Evolutionary conservation across 495 filamentous ascomycete genomes (phyloP).

Genomic region (Pseudotulostoma volvatum): DNA sequence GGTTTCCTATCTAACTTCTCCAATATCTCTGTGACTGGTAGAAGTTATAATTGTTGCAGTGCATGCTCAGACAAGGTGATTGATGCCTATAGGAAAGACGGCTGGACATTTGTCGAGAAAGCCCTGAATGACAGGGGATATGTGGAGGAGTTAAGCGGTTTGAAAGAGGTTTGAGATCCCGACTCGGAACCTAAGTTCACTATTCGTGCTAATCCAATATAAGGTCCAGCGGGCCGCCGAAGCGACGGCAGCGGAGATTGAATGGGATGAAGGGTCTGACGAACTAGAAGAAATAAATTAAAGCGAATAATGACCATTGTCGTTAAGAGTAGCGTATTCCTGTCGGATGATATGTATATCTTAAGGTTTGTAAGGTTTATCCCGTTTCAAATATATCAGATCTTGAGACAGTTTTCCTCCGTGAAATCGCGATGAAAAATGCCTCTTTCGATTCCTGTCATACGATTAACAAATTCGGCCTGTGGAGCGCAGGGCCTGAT

Average conservation of each 20-base stretch:
- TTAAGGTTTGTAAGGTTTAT: too few species aligned
- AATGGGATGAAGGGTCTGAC: conserved; percentile 42
- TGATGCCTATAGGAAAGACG: conserved; percentile 50
- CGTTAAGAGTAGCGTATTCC: too few species aligned
- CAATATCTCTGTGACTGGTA: conserved; percentile 65
- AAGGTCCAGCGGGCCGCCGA: conserved; percentile 64
- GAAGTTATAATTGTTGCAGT: conserved; percentile 78
- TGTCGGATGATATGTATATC: too few species aligned
- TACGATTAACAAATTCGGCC: too few species aligned
- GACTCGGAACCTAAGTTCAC: background rate
- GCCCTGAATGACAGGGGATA: conserved; percentile 74
- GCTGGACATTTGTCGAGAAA: conserved; percentile 78
- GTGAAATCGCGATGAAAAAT: conserved; percentile 64
- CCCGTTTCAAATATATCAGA: conserved; percentile 1
- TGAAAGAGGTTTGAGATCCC: conserved; percentile 77
- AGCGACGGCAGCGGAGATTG: conserved; percentile 40
- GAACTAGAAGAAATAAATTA: conserved; percentile 35
- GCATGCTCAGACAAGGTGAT: conserved; percentile 72
- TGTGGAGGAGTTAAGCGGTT: conserved; percentile 77
- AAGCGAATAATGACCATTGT: too few species aligned
- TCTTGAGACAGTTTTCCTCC: conserved; percentile 17
- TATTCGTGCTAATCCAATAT: conserved; percentile 10
- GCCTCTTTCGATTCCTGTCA: conserved; percentile 75
- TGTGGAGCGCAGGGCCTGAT: background rate
- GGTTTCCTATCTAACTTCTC: conserved; percentile 79